Percentiles rank a stretch among this genome's conserved stretches.
These are phyloP conservation scores for Pseudocercospora pini-densiflorae DNA, from an alignment of 2,329 filamentous ascomycete genomes.

Conservation along the genomic window DNA sequence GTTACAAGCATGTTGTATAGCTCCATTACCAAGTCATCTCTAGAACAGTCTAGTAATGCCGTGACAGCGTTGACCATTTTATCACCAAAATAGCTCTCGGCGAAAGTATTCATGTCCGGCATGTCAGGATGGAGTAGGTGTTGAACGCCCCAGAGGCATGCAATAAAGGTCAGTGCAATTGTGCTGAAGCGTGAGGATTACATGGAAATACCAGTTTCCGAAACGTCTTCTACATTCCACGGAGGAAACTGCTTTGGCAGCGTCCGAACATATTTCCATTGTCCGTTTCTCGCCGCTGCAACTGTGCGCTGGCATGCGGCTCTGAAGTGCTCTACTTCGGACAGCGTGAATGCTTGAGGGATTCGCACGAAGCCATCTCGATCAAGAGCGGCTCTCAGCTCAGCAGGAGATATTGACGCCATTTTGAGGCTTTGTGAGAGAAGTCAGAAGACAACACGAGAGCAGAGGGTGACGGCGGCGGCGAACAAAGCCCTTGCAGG, in stretches of 20 bases:
- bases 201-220: slow-evolving; percentile 74
- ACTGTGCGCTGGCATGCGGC: slow-evolving; percentile 63
- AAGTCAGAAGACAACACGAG: neutral
- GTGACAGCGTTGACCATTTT: slow-evolving; percentile 66
- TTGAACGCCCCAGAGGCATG: slow-evolving; percentile 51
- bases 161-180: neutral
- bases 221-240: slow-evolving; percentile 61
- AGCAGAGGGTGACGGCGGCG: neutral
- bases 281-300: slow-evolving; percentile 66
- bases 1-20: slow-evolving; percentile 84
- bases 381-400: slow-evolving; percentile 61
- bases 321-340: slow-evolving; percentile 64
- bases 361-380: slow-evolving; percentile 77
- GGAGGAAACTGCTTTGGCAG: slow-evolving; percentile 91
- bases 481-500: neutral
- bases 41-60: slow-evolving; percentile 61
- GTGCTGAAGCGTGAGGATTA: slow-evolving; percentile 53
- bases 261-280: slow-evolving; percentile 82
- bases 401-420: slow-evolving; percentile 18
- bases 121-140: slow-evolving; percentile 78
- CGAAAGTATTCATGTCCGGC: slow-evolving; percentile 62
- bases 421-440: slow-evolving; percentile 17
- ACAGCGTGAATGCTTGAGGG: slow-evolving; percentile 63
- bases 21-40: slow-evolving; percentile 77
- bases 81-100: slow-evolving; percentile 72